Conservation (phyloP, 257 asterid genomes). For the Prunella vulgaris region DNA sequence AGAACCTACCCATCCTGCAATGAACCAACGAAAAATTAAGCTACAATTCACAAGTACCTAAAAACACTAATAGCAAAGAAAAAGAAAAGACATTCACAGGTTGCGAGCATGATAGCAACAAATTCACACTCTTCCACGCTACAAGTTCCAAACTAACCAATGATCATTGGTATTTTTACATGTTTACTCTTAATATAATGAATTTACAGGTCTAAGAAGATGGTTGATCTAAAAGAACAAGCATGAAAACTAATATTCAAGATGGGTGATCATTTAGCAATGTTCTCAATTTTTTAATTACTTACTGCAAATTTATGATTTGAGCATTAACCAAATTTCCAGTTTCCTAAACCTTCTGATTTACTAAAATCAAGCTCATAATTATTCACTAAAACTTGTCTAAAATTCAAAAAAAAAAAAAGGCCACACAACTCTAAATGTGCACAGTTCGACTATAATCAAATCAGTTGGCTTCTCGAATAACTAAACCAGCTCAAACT, state of each 20-base stretch:
- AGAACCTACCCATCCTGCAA: conserved; percentile 96
- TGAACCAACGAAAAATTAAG: conserved; percentile 6
- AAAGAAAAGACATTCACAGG: not conserved
- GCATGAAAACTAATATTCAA: no score
- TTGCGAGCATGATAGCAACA: not conserved
- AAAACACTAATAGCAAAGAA: not conserved
- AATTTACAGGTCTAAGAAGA: no score
- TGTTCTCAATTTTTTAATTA: not conserved
- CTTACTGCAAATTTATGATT: not conserved
- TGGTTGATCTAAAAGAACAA: no score
- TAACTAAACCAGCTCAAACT: not conserved
- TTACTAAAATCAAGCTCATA: not conserved
- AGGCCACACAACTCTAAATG: not conserved
- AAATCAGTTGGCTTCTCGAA: not conserved
- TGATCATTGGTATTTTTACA: not conserved
- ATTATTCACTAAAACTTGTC: not conserved
- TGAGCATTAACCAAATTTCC: not conserved
- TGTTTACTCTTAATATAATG: not conserved
- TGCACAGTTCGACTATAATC: not conserved
- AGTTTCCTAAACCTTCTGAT: not conserved
- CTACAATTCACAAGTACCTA: not conserved
- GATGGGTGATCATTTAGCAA: not conserved
- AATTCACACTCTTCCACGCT: not conserved
- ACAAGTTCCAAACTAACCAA: not conserved
- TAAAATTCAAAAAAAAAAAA: not conserved